A percentile compares a stretch with the other conserved stretches of the same genome.
Conservation (phyloP, 1,284 basidiomycete species). For the Sporisorium reilianum region DNA sequence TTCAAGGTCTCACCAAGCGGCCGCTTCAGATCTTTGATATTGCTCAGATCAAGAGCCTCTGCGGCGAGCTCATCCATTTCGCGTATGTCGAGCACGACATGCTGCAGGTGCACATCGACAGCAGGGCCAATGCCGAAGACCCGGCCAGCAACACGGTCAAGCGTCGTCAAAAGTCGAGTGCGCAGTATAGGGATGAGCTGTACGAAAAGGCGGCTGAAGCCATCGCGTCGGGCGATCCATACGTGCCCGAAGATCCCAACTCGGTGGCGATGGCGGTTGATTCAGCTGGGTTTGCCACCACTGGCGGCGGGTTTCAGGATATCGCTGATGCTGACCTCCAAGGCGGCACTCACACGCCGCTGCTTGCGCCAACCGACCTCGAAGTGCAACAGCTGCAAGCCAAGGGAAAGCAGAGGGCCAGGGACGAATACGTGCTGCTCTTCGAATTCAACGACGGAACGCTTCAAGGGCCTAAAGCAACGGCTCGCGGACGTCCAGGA, state of each 20-base stretch:
- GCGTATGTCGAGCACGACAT: conserved; percentile 81
- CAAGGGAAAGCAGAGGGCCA: conserved; percentile 53
- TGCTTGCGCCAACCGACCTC: conserved; percentile 38
- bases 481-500: conserved; percentile 62
- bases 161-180: conserved; percentile 22
- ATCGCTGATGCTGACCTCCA: conserved; percentile 32
- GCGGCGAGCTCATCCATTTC: conserved; percentile 84
- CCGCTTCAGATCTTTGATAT: conserved; percentile 83
- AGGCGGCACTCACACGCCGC: conserved; percentile 23
- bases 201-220: conserved; percentile 45
- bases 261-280: conserved; percentile 23
- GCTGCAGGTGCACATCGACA: conserved; percentile 74
- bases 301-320: conserved; percentile 50
- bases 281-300: conserved; percentile 36
- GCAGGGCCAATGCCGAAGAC: conserved; percentile 35
- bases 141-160: conserved; percentile 39
- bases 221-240: conserved; percentile 32
- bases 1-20: conserved; percentile 80
- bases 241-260: conserved; percentile 21
- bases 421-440: conserved; percentile 66
- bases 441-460: conserved; percentile 71
- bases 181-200: conserved; percentile 42
- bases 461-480: conserved; percentile 68
- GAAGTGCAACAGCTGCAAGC: conserved; percentile 34
- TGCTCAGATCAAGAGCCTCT: conserved; percentile 87